Base-by-base conservation (phyloP, 2,329 filamentous ascomycete genomes). In the Colletotrichum liriopes region DNA sequence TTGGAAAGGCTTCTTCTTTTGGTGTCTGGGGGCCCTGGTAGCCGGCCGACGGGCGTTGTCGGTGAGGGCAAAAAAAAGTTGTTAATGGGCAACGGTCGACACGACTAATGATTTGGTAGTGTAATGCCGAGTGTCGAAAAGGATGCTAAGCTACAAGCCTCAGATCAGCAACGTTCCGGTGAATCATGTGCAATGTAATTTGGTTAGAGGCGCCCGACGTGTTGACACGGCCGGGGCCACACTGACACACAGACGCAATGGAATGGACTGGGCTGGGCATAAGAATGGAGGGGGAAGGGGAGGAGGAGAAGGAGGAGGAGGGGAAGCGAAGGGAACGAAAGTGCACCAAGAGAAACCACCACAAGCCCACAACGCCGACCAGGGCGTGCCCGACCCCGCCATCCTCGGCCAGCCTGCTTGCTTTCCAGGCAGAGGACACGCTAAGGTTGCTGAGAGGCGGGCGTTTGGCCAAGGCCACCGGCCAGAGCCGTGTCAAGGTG, bases 141-240 rank as follows among this genome's bases (percentile, higher is more conserved):
- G 43, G 49, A 18, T 52, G 45, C 39, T 68, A 60, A 64, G 54
- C 66, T 72, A 72, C 52, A 54, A 70, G 59, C 66, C 60, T 69
- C 65, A 72, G 54, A 61, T 72, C 70, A 72, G 70, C 60, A 39
- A 69, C 54, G 56, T 65, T 63, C 65, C 45, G 43, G 60, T 65
- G 60, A 54, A 72, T 69, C 47, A 60, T 72, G 54, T 51, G 70
- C 65, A 69, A 69, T 69, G 52, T 35, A 37, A 51, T 71, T n/a
- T 56, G 55, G 63, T 62, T 58, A 63, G 49, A 62, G 41, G 26
- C 26, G 49, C 65, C 47, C 37, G 26, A n/a, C 51, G 20, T 23
- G 65, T 54, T 20, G 29, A 66, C 18, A 39, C 29, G 47, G 18
- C 9, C 20, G 18, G 51, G 51, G 18, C 14, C 65, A 69, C 65